Percentiles rank a stretch among this genome's conserved stretches.
Evolutionary conservation across 2,329 filamentous ascomycete species (phyloP).

Genomic region (Parascedosporium putredinis): DNA sequence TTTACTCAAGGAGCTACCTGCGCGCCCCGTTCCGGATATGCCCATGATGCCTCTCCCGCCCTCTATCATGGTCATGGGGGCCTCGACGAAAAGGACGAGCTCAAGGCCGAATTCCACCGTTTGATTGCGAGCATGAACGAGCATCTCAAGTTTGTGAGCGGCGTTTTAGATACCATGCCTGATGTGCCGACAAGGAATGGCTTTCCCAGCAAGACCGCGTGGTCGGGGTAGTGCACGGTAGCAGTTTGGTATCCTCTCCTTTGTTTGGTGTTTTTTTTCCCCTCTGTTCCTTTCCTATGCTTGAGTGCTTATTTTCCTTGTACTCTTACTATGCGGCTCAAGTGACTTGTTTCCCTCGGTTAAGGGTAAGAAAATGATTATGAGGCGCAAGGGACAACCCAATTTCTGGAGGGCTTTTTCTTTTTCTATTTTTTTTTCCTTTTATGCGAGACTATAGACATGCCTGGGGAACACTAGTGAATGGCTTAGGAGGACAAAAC

Average conservation of each 20-base stretch:
- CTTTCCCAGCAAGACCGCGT: neutral
- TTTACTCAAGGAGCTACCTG: neutral
- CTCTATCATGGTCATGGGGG: constrained; percentile 43
- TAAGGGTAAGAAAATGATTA: too few species aligned
- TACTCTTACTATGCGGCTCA: neutral
- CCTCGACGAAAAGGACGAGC: constrained; percentile 37
- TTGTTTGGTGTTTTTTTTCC: neutral
- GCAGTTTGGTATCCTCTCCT: too few species aligned
- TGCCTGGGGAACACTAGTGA: too few species aligned
- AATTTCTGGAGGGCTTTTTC: too few species aligned
- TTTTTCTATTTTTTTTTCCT: too few species aligned
- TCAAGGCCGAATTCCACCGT: constrained; percentile 39
- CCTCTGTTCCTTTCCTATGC: neutral
- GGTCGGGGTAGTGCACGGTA: neutral
- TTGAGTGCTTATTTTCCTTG: neutral
- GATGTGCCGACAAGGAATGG: constrained; percentile 17
- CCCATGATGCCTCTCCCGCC: constrained; percentile 34
- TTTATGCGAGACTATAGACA: too few species aligned
- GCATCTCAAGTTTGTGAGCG: constrained; percentile 34
- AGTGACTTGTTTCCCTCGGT: too few species aligned
- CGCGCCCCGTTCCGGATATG: constrained; percentile 11
- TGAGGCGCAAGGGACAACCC: too few species aligned
- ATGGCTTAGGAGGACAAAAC: too few species aligned
- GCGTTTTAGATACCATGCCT: constrained; percentile 30
- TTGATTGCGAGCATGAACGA: constrained; percentile 38